Evolutionary conservation across 164 flowering plant species (phyloP).

Genomic region (Chimonanthus praecox): DNA sequence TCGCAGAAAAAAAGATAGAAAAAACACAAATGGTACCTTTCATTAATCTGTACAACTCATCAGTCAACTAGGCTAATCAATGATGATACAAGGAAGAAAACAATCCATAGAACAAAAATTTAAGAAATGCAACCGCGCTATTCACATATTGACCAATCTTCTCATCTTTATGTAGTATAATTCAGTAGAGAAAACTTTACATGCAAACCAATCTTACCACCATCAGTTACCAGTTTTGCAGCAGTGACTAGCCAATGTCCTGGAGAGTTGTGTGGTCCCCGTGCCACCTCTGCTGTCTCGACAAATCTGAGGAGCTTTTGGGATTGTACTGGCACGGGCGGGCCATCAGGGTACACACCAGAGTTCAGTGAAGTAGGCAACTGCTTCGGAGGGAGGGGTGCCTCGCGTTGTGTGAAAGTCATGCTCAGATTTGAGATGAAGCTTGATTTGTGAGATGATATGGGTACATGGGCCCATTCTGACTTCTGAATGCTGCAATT

Average conservation of each 20-base stretch:
- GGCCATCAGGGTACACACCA: conserved; percentile 77
- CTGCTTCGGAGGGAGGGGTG: conserved; percentile 39
- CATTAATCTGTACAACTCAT: conserved; percentile 2
- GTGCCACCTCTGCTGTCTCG: conserved; percentile 55
- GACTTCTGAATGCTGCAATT: conserved; percentile 54
- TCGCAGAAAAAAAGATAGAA: background rate
- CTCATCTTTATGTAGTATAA: conserved; percentile 18
- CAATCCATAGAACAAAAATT: background rate
- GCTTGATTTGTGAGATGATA: conserved; percentile 49
- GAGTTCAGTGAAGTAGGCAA: conserved; percentile 48
- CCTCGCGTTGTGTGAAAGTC: conserved; percentile 44
- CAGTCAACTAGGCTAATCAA: background rate
- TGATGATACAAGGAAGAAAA: background rate
- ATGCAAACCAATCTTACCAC: conserved; percentile 67
- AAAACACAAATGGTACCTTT: background rate
- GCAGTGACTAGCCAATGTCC: conserved; percentile 87
- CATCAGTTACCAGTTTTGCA: conserved; percentile 59
- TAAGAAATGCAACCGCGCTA: background rate
- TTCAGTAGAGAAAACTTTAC: conserved; percentile 73
- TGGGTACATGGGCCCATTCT: conserved; percentile 66
- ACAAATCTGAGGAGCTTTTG: conserved; percentile 56
- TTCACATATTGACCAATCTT: background rate
- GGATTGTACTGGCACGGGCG: conserved; percentile 49
- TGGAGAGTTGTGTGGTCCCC: conserved; percentile 70
- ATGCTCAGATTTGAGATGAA: conserved; percentile 57